phyloP scores from a whole-genome alignment of 2,329 filamentous ascomycete genomes.

The Aspergillus luchuensis region DNA sequence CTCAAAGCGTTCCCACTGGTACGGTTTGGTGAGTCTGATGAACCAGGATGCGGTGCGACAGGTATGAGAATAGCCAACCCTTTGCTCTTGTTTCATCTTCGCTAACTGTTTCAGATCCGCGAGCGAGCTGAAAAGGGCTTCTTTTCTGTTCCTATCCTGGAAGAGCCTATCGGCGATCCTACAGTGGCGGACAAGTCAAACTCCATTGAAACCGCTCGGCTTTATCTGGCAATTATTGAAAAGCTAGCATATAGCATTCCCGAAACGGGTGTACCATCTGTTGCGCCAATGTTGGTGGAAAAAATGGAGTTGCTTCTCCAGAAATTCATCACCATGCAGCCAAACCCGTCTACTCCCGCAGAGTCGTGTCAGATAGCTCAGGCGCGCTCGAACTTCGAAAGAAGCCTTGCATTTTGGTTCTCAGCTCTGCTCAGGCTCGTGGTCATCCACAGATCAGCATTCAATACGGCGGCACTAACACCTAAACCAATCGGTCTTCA shows the following conservation, averaged over 20 bases:
- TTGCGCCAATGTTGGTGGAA: constrained; percentile 41
- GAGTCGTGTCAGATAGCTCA: constrained; percentile 20
- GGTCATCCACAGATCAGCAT: constrained; percentile 43
- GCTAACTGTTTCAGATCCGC: constrained; percentile 36
- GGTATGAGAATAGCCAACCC: constrained; percentile 25
- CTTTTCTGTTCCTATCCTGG: constrained; percentile 38
- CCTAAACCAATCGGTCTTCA: constrained; percentile 30
- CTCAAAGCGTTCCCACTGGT: constrained; percentile 39
- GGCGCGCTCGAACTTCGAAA: constrained; percentile 31
- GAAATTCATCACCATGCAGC: constrained; percentile 36
- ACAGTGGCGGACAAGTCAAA: constrained; percentile 14
- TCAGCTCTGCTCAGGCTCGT: constrained; percentile 45
- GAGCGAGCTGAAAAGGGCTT: constrained; percentile 46
- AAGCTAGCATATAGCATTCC: constrained; percentile 42
- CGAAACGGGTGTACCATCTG: constrained; percentile 33
- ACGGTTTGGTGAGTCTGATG: constrained; percentile 43
- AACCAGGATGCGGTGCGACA: constrained; percentile 40
- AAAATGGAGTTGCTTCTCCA: constrained; percentile 45
- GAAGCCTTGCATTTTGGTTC: constrained; percentile 43
- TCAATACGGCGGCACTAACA: constrained; percentile 28
- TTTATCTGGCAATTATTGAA: constrained; percentile 44
- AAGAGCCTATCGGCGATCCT: constrained; percentile 21
- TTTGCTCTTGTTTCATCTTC: constrained; percentile 6
- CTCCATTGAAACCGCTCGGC: constrained; percentile 35
- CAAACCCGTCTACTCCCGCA: constrained; percentile 22